Evolutionary conservation across 345 rosid species (phyloP).

Genomic region (Pugionium cornutum): DNA sequence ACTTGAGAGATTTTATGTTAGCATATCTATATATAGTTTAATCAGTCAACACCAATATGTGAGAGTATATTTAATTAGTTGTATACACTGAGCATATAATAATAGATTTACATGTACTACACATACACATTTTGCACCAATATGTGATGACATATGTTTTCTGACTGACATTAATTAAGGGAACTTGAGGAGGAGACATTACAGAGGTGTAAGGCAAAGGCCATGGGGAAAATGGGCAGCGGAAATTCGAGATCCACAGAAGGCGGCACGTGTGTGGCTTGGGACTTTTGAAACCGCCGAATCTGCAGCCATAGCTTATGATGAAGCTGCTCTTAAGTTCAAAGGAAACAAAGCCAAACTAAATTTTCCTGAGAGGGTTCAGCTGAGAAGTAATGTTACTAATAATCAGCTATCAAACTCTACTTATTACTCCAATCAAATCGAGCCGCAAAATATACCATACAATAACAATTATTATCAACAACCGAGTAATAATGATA

Average conservation of each 20-base stretch:
- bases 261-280: conserved; percentile 68
- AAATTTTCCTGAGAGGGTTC: conserved; percentile 75
- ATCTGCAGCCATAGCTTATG: conserved; percentile 76
- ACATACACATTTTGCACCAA: no score
- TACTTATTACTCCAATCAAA: conserved; percentile 29
- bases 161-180: conserved; percentile 30
- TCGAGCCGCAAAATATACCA: conserved; percentile 16
- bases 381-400: conserved; percentile 23
- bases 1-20: background rate
- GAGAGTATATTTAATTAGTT: background rate
- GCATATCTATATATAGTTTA: background rate
- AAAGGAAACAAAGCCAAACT: conserved; percentile 86
- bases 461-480: conserved; percentile 36
- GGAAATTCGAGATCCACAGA: conserved; percentile 59
- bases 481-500: conserved; percentile 26
- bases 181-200: conserved; percentile 46
- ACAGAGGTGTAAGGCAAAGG: conserved; percentile 66
- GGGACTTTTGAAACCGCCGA: conserved; percentile 82
- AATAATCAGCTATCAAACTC: conserved; percentile 24
- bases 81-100: background rate
- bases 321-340: conserved; percentile 75
- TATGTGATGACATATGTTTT: background rate
- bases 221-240: conserved; percentile 80
- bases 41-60: background rate
- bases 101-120: background rate